A percentile compares a stretch with the other conserved stretches of the same genome.
Conservation (phyloP, 257 asterid species). For the Rehmannia glutinosa region DNA sequence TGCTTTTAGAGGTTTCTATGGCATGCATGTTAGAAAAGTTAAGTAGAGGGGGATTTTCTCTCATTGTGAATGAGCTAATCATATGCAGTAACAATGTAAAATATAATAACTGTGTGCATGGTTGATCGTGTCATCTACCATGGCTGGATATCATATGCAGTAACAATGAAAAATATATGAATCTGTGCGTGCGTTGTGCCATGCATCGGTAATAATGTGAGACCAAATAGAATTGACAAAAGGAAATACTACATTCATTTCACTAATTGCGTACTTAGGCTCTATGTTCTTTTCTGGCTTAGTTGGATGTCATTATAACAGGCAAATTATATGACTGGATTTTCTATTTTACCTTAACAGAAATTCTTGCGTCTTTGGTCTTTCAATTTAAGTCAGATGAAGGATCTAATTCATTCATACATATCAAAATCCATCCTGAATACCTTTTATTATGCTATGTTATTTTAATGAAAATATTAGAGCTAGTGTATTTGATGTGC, state of each 20-base stretch:
- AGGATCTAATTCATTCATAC: not conserved
- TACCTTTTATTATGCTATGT: not conserved
- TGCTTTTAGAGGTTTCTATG: not conserved
- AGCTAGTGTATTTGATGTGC: not conserved
- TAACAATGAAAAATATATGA: not conserved
- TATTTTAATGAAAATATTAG: not conserved
- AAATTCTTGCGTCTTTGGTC: no score
- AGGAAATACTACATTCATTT: no score
- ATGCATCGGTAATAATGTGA: no score
- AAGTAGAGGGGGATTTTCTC: no score
- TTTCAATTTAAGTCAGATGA: no score
- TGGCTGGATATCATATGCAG: not conserved
- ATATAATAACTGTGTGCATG: not conserved
- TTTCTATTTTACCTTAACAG: not conserved
- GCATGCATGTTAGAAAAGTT: not conserved
- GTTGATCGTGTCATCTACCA: not conserved
- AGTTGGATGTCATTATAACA: not conserved
- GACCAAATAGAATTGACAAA: no score
- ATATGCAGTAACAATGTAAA: not conserved
- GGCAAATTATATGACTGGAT: not conserved
- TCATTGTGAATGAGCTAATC: not conserved
- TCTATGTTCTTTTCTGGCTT: not conserved
- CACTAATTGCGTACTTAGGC: no score
- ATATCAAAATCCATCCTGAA: not conserved
- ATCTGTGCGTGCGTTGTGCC: not conserved